Evolutionary conservation across 2,329 filamentous ascomycete species (phyloP), one percentile per base, ranked within the genome.

Genomic region (Monosporascus sp.): DNA sequence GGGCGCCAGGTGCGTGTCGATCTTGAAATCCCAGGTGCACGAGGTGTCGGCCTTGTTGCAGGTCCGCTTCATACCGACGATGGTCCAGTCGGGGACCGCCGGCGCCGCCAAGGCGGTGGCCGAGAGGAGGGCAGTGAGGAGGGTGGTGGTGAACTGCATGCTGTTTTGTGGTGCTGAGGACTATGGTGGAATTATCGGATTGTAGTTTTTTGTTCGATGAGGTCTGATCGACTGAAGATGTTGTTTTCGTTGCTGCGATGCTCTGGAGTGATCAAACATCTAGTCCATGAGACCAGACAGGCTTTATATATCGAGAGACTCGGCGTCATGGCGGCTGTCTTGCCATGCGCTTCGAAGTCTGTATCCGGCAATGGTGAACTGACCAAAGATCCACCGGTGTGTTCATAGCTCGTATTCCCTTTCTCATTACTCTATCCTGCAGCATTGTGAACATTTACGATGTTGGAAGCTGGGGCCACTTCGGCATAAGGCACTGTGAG

Each of bases 1-100:
- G 37, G 59, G 56, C 54, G 53, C 46, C n/a, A 51, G 49, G 58
- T 63, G 58, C 35, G 71, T 71, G 64, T 74, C 61, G 64, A 78
- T 68, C 52, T 62, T 63, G 59, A 76, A 78, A 17, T 62, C 61
- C 72, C 74, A 74, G 43, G 61, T 65, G 69, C 74, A 76, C 35
- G 61, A 63, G 17, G 70, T 73, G 67, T 76, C 65, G 22, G 43
- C 63, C 5, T 54, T 44, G 64, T 73, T 65, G 69, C 74, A 76
- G 37, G 62, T 65, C 31, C 73, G 74, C 58, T 67, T 67, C 54
- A 74, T 54, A 50, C 59, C 54, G 40, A 66, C 58, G 57, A 77
- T 68, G 7, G 68, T 75, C 75, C 73, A 77, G 49, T 70, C 51
- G 1, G 67, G 60, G 31, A 60, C 61, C 37, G 59, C 31, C 3